Evolutionary conservation across 345 rosid species (phyloP), one percentile per base, ranked within the genome.

Genomic region (Viola odorata): DNA sequence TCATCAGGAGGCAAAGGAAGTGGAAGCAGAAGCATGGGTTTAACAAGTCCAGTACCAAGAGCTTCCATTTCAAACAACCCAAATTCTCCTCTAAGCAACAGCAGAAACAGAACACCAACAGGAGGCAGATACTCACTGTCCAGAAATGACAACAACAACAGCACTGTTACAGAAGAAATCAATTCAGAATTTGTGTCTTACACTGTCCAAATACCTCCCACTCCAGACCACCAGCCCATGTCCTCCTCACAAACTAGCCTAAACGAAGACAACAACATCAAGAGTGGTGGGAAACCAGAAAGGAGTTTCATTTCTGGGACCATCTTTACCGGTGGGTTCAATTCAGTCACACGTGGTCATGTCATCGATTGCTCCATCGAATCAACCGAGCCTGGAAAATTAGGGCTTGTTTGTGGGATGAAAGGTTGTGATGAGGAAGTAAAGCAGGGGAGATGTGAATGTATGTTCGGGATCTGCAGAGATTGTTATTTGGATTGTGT

Each of bases 121-220:
- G 83, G 86, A 50, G 86, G 95, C 57, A 77, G 86, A 60, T 82
- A 82, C 71, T 71, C 88, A 0, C 76, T 71, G 78, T 81, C 83
- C 0, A 78, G 68, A 50, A 86, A 76, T 45, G 86, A 76, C 14
- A 51, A 71, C 9, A 64, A 47, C 12, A 67, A 23, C 32, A 23
- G 32, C 32, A 23, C 32, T 23, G 32, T 23, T 23, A 23, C 65
- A 3, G 81, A 84, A 8, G 87, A 77, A 8, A 41, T 54, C 0
- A 84, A 66, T 32, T 78, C 90, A 5, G 88, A 76, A 15, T 82
- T 75, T 54, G 75, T 87, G n/a, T 63, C 75, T 3, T 87, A 87
- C 60, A 87, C 95, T 0, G 95, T 87, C 32, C 95, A 87, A 16
- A 85, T 87, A 8, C 95, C 95, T 5, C 81, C 91, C 0, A 87